A percentile compares a stretch with the other conserved stretches of the same genome.
These are phyloP conservation scores for Exophiala bonariae DNA, from an alignment of 2,329 filamentous ascomycete species.

Conservation along the genomic window DNA sequence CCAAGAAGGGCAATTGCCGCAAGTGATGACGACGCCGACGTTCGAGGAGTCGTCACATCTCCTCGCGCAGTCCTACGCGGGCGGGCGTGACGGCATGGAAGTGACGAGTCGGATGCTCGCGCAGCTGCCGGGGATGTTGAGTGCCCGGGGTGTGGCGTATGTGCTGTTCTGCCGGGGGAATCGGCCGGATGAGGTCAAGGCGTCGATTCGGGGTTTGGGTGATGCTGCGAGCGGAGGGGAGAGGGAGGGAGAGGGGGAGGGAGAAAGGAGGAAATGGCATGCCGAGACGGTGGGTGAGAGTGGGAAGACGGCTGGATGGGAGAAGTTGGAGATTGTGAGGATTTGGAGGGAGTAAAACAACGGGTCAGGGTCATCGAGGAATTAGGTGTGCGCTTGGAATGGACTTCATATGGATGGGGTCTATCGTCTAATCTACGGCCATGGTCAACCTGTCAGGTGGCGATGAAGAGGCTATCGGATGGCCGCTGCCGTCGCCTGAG, in stretches of 20 bases:
- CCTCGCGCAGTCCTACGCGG: slow-evolving; percentile 83
- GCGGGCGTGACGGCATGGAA: slow-evolving; percentile 90
- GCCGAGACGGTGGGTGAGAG: slow-evolving; percentile 78
- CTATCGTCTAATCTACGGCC: too few relatives aligned
- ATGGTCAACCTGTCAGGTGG: too few relatives aligned
- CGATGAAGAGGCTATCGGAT: too few relatives aligned
- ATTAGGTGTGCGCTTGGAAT: too few relatives aligned
- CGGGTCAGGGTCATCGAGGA: background rate
- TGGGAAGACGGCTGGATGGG: slow-evolving; percentile 88
- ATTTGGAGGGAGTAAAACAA: slow-evolving; percentile 63
- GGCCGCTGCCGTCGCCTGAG: too few relatives aligned
- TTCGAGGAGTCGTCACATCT: slow-evolving; percentile 84
- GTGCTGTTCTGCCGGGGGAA: slow-evolving; percentile 90
- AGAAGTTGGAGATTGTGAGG: slow-evolving; percentile 84
- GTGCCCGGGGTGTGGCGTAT: slow-evolving; percentile 75
- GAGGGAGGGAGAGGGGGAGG: too few relatives aligned
- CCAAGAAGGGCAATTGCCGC: too few relatives aligned
- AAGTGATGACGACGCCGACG: slow-evolving; percentile 24
- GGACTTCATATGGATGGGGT: too few relatives aligned
- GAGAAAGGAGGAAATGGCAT: slow-evolving; percentile 55
- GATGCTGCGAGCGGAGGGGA: background rate
- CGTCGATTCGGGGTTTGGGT: slow-evolving; percentile 50
- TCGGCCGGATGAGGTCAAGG: slow-evolving; percentile 72
- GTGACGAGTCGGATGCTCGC: slow-evolving; percentile 78
- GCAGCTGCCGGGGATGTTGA: slow-evolving; percentile 65